Conservation (phyloP, 2,329 filamentous ascomycete genomes). For the Colletotrichum karsti region DNA sequence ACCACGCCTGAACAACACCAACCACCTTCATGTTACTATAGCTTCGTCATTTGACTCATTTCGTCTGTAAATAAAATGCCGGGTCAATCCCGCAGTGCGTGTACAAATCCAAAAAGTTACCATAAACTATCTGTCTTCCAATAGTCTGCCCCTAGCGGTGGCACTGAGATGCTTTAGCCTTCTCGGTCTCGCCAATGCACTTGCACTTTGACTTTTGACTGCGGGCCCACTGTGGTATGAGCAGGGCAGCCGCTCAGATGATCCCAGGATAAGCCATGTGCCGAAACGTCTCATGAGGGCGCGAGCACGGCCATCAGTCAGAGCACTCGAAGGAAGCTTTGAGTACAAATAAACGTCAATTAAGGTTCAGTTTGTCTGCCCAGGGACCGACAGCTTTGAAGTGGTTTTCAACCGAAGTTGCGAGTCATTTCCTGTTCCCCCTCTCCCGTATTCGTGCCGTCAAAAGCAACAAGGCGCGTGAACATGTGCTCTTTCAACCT, state of each 20-base stretch:
- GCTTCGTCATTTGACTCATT: not conserved
- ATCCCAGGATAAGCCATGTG: not conserved
- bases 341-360: not conserved
- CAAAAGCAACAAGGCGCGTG: not conserved
- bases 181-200: too few relatives aligned
- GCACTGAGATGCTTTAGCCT: too few relatives aligned
- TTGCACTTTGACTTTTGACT: not conserved
- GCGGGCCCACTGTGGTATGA: too few relatives aligned
- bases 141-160: not conserved
- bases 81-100: not conserved
- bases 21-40: conserved; percentile 5
- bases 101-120: not conserved
- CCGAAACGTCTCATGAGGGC: not conserved
- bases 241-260: not conserved
- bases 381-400: not conserved
- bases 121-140: not conserved
- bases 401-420: too few relatives aligned
- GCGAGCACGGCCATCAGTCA: not conserved
- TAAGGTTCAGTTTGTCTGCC: not conserved
- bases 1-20: not conserved
- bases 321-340: not conserved
- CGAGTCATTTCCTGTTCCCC: not conserved
- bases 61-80: conserved; percentile 1
- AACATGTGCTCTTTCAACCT: too few relatives aligned
- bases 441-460: not conserved